Conservation (phyloP, 495 filamentous ascomycete species). For the Neurospora sp. region DNA sequence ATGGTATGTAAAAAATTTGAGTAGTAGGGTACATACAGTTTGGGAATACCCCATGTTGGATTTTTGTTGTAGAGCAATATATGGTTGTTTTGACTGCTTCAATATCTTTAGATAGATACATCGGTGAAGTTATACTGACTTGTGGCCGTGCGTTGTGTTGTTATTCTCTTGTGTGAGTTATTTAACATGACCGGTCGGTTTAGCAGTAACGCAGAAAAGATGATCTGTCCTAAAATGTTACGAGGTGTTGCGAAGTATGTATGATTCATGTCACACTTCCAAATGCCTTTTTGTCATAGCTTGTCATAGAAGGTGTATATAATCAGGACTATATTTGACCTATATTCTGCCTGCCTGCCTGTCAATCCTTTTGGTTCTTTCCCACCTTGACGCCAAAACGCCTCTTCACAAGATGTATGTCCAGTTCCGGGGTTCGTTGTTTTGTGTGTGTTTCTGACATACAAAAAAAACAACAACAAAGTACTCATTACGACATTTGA, state of each 20-base stretch:
- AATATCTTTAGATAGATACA: too few species aligned
- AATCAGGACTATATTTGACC: not conserved
- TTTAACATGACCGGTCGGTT: too few species aligned
- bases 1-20: not conserved
- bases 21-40: not conserved
- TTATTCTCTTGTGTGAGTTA: too few species aligned
- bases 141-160: too few species aligned
- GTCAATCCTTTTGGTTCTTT: not conserved
- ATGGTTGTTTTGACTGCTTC: not conserved
- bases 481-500: not conserved
- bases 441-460: not conserved
- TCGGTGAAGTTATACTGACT: too few species aligned
- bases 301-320: not conserved
- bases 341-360: not conserved
- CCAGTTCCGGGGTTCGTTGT: not conserved
- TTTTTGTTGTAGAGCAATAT: not conserved
- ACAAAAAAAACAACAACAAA: not conserved
- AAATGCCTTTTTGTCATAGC: not conserved
- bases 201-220: too few species aligned
- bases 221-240: too few species aligned
- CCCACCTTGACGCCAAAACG: conserved; percentile 12
- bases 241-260: too few species aligned
- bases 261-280: not conserved
- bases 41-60: not conserved
- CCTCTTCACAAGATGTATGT: conserved; percentile 1